phyloP scores from a whole-genome alignment of 176 grass and related monocot genomes.

The Triticum turgidum region DNA sequence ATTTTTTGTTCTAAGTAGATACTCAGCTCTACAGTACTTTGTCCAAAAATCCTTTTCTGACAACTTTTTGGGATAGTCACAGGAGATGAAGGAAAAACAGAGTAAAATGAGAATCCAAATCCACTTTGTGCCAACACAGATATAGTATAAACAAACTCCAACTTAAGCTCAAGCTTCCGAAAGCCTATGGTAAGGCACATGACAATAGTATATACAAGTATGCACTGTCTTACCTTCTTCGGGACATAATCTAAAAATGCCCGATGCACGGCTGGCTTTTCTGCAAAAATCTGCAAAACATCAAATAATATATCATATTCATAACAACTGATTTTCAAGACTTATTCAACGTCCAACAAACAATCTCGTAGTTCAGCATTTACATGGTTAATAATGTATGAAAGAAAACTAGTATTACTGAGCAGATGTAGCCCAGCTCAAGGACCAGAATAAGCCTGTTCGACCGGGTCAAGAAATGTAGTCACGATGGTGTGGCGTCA shows the following conservation, averaged over 20 bases:
- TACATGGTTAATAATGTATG: constrained; percentile 12
- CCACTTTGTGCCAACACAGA: not conserved
- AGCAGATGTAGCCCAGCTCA: not conserved
- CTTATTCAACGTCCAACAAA: constrained; percentile 6
- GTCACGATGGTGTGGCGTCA: not conserved
- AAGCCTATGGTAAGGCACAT: not conserved
- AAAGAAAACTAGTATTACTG: not conserved
- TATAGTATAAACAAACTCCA: constrained; percentile 13
- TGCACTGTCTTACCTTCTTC: constrained; percentile 53
- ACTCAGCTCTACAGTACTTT: constrained; percentile 98
- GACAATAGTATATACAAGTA: not conserved
- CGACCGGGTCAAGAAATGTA: not conserved
- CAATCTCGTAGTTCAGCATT: constrained; percentile 6
- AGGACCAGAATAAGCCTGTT: not conserved
- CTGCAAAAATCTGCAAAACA: constrained; percentile 87
- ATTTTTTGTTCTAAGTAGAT: constrained; percentile 91
- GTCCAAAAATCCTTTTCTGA: constrained; percentile 91
- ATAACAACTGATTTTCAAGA: not conserved
- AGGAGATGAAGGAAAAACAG: constrained; percentile 18
- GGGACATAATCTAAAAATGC: constrained; percentile 91
- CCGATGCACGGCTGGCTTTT: constrained; percentile 93
- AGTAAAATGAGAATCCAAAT: constrained; percentile 14
- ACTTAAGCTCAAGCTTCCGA: constrained; percentile 2
- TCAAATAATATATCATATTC: constrained; percentile 18
- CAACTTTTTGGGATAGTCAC: constrained; percentile 47